Base-by-base conservation (phyloP, 164 flowering plant species). In the Vitis rupestris region DNA sequence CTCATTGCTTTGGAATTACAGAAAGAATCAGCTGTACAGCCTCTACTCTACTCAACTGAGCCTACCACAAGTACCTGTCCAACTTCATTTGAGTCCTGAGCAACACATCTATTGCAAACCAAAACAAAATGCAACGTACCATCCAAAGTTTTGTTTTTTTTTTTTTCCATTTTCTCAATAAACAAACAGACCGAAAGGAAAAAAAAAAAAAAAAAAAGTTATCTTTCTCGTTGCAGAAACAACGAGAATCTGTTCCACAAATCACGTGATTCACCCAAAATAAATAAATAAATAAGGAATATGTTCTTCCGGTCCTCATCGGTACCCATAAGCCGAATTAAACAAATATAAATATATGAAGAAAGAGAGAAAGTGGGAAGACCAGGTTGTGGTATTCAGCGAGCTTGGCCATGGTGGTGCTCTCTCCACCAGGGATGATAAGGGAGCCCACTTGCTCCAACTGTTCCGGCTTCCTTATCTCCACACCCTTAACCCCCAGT, bases 401-500 rank as follows among this genome's bases (percentile, higher is more conserved):
- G 47, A 92, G 96, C 77, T 91, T 94, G 64, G 98, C 97, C 97
- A 94, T 92, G 81, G 98, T 91, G 78, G 99, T 94, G 83, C 99
- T 92, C 77, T 94, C 99, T 3, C 99, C 99, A 0, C 99, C 99
- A 48, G 99, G 99, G 49, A 94, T 93, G 66, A 94, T 94, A 8
- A 94, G 93, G 2, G 92, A 88, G 12, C 65, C 59, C 0, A 94
- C 81, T 70, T 29, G 65, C 15, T 79, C 78, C 56, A 94, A 83
- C 86, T 94, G 99, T 51, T 90, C 97, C 0, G 99, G 85, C 78
- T 95, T 95, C 82, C 88, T 80, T 73, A 95, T 78, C 84, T 90
- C 97, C 73, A 93, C 85, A 12, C 97, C 94, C 56, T 86, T 85
- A 78, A 88, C 98, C 31, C 98, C 97, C 14, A 95, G 70, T 79